phyloP scores from a whole-genome alignment of 2,329 filamentous ascomycete genomes.

The Cytospora piceae region DNA sequence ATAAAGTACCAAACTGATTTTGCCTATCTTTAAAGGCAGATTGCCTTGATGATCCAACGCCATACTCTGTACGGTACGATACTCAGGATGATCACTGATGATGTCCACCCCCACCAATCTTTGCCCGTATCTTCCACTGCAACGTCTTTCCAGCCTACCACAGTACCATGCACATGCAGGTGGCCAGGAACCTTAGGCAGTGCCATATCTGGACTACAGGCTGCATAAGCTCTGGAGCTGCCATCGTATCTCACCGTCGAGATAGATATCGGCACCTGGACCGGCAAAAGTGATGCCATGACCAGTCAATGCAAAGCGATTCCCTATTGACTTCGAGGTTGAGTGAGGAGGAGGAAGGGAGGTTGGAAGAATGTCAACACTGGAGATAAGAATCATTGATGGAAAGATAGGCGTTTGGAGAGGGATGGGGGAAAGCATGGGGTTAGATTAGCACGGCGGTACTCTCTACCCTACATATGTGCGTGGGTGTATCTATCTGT shows the following conservation, averaged over 20 bases:
- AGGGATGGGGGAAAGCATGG: neutral
- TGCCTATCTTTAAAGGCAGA: neutral
- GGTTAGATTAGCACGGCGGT: conserved; percentile 1
- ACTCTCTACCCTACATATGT: too few relatives aligned
- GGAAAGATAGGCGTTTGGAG: neutral
- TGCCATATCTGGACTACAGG: neutral
- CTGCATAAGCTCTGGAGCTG: neutral
- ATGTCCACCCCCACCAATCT: neutral
- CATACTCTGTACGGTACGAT: neutral
- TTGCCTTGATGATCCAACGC: neutral
- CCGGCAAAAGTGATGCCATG: neutral
- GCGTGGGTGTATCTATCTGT: neutral
- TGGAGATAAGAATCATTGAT: conserved; percentile 19
- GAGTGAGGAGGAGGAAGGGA: conserved; percentile 16
- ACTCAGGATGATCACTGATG: neutral
- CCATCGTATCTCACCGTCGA: neutral
- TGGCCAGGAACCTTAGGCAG: neutral
- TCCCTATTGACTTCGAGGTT: conserved; percentile 1
- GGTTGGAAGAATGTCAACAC: conserved; percentile 2
- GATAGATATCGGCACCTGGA: neutral
- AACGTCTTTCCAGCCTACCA: neutral
- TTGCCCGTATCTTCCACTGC: neutral
- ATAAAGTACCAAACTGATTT: neutral
- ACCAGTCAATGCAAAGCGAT: neutral
- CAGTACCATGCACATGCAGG: neutral